phyloP scores from a whole-genome alignment of 805 yeast genomes.

The Tetrapisispora phaffii region DNA sequence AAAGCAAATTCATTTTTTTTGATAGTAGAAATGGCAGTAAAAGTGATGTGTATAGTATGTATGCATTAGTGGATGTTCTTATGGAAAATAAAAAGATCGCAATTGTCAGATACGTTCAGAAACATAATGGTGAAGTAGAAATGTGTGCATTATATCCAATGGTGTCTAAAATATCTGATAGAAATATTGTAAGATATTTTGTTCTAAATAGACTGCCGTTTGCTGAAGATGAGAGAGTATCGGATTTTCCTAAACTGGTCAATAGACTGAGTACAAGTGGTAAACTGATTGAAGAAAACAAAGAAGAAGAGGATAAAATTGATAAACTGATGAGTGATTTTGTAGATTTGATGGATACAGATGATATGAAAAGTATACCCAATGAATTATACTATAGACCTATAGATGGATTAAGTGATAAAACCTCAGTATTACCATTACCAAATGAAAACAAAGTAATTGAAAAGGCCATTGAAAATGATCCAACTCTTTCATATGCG shows the following conservation, averaged over 20 bases:
- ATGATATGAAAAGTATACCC: slow-evolving; percentile 11
- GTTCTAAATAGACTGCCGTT: slow-evolving; percentile 53
- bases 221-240: slow-evolving; percentile 61
- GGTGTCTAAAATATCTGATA: slow-evolving; percentile 6
- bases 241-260: slow-evolving; percentile 38
- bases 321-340: slow-evolving; percentile 35
- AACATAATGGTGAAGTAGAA: slow-evolving; percentile 37
- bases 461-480: slow-evolving; percentile 2
- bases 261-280: slow-evolving; percentile 29
- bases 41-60: slow-evolving; percentile 35
- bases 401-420: slow-evolving; percentile 6
- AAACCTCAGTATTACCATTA: slow-evolving; percentile 15
- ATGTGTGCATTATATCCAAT: slow-evolving; percentile 49
- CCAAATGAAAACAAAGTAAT: slow-evolving; percentile 8
- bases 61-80: slow-evolving; percentile 45
- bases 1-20: slow-evolving; percentile 45
- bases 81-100: slow-evolving; percentile 39
- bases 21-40: slow-evolving; percentile 24
- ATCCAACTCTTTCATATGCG: slow-evolving; percentile 20
- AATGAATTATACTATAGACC: slow-evolving; percentile 18
- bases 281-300: slow-evolving; percentile 18
- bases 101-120: slow-evolving; percentile 54
- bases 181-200: slow-evolving; percentile 30
- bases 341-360: slow-evolving; percentile 38
- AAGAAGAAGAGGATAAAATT: slow-evolving; percentile 32